A percentile compares a stretch with the other conserved stretches of the same genome.
Evolutionary conservation across 768 basidiomycete genomes (phyloP).

Genomic region (Saitozyma podzolica): DNA sequence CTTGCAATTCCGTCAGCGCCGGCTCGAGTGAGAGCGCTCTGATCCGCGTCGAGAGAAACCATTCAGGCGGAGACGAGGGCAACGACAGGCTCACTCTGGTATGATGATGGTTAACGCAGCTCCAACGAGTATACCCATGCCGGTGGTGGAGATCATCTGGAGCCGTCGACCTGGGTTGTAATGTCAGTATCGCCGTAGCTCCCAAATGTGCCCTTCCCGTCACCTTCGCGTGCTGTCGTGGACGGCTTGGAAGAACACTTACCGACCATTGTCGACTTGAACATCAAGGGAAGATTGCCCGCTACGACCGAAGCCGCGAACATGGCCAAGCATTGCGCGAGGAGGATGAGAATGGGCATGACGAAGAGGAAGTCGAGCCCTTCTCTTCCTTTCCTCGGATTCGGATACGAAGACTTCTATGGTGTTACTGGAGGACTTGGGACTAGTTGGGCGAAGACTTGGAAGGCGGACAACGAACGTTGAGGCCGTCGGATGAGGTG

Average conservation of each 20-base stretch:
- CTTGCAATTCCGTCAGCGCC: constrained; percentile 24
- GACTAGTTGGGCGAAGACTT: neutral
- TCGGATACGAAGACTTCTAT: neutral
- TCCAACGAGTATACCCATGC: constrained; percentile 82
- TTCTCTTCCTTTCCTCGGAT: too few relatives aligned
- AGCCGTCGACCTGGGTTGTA: constrained; percentile 52
- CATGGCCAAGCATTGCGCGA: constrained; percentile 51
- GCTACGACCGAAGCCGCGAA: constrained; percentile 59
- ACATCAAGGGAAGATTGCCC: constrained; percentile 73
- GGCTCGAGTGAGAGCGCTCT: constrained; percentile 57
- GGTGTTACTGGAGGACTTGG: neutral
- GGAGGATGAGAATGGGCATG: constrained; percentile 50
- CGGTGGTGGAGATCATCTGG: constrained; percentile 63
- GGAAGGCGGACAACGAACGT: neutral
- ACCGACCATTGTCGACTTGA: constrained; percentile 55
- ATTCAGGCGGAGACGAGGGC: too few relatives aligned
- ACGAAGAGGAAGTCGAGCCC: too few relatives aligned
- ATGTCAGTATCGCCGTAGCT: constrained; percentile 9
- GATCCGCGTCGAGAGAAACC: too few relatives aligned
- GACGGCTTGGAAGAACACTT: constrained; percentile 7
- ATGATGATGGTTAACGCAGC: constrained; percentile 88
- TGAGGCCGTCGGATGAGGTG: neutral
- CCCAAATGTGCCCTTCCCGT: constrained; percentile 7
- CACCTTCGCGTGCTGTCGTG: too few relatives aligned
- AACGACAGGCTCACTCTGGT: constrained; percentile 77